Evolutionary conservation across 2,329 filamentous ascomycete species (phyloP), one percentile per base, ranked within the genome.

Genomic region (Colletotrichum sidae): DNA sequence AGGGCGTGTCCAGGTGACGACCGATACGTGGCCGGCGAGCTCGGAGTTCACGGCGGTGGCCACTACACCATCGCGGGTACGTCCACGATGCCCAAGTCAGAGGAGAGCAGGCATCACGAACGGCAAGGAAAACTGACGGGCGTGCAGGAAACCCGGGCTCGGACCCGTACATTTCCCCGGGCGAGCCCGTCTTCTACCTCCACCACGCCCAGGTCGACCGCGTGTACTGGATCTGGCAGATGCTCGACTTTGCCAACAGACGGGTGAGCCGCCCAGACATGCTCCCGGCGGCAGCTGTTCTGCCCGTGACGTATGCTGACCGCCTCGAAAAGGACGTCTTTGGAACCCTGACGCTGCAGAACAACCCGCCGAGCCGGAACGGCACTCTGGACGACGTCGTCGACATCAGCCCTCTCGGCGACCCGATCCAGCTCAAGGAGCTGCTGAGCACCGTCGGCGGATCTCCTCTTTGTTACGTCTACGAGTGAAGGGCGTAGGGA

Each of bases 171-270:
- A 75, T 79, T 51, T 81, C 79, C 4, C 76, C 81, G 1, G 74
- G 78, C 7, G 81, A 83, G 66, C 81, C 81, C 2, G 78, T 71
- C 4, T 83, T 84, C 72, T 83, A 76, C 55, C 70, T 81, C 9
- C 81, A 84, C 65, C 81, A 84, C 61, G 79, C 73, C 0, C 75
- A 80, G 68, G 78, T 84, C 54, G 82, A 83, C 64, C 75, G 81
- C 13, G 73, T 81, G 58, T 82, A 80, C 72, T 82, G 79, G 71
- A 79, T 83, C 68, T 84, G 81, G 81, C 81, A 83, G 72, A 47
- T 80, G 60, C 75, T 80, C 37, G 77, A 83, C 67, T 77, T 73
- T 72, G 71, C 72, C 52, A 73, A 77, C 50, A 63, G 78, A 70
- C 75, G 74, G 76, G 77, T 65, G 13, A 41, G 45, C 47, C 13